Percentiles rank a stretch among this genome's conserved stretches.
phyloP scores from a whole-genome alignment of 192 early-diverging fungal species.

The Coemansia sp. region DNA sequence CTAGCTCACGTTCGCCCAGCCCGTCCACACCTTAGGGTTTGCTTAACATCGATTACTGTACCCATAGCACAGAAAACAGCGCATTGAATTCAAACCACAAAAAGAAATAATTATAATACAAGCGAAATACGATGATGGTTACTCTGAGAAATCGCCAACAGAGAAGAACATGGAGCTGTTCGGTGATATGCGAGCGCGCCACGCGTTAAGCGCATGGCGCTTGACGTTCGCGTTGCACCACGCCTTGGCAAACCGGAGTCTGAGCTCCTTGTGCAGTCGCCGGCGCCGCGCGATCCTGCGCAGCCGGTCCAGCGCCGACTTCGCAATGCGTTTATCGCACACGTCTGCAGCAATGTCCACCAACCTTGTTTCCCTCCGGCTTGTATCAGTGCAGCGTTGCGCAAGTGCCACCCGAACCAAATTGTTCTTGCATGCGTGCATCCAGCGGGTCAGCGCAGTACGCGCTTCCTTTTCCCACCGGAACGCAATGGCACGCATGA shows the following conservation, averaged over 20 bases:
- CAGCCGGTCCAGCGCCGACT: constrained; percentile 2
- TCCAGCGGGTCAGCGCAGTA: constrained; percentile 19
- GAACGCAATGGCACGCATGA: constrained; percentile 23
- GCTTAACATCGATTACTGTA: background rate
- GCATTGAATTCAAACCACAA: background rate
- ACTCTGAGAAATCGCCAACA: background rate
- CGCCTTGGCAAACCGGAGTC: constrained; percentile 27
- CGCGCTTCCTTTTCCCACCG: constrained; percentile 45
- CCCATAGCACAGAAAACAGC: background rate
- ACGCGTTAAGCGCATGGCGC: constrained; percentile 18
- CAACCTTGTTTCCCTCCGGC: constrained; percentile 8
- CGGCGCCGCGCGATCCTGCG: background rate
- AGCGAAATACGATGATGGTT: background rate
- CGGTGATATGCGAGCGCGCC: constrained; percentile 32
- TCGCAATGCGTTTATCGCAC: background rate
- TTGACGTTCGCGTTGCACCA: constrained; percentile 37
- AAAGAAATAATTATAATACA: background rate
- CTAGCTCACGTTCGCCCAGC: background rate
- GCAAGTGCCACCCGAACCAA: constrained; percentile 22
- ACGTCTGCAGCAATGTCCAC: constrained; percentile 13
- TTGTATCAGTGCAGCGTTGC: constrained; percentile 3
- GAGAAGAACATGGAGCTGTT: constrained; percentile 43
- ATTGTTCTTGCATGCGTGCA: constrained; percentile 21
- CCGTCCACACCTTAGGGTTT: background rate
- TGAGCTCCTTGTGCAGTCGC: constrained; percentile 17